Evolutionary conservation across 306 rosid genomes (phyloP), one percentile per base, ranked within the genome.

Genomic region (Macrotyloma uniflorum): DNA sequence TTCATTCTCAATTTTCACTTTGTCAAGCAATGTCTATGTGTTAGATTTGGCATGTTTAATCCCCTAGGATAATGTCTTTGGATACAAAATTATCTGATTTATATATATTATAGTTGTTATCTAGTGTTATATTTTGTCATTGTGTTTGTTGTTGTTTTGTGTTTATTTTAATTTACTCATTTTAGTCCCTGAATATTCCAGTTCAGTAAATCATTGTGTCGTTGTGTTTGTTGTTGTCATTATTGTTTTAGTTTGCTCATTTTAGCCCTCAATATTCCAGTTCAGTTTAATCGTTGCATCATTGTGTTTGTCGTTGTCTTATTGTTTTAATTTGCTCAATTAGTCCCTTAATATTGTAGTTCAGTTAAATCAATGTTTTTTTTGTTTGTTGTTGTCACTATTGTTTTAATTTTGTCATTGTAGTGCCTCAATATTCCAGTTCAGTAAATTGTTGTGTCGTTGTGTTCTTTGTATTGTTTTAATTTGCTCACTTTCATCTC

Each of bases 1-100:
- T 40, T 72, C 10, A 23, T 71, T 55, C 4, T 63, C 33, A 38
- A 72, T 62, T 38, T 45, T 64, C 11, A 36, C 82, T 64, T 7
- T 57, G 36, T 32, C 65, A 43, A 66, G 43, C 51, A 20, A 19
- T 54, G 70, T 32, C 65, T 18, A 59, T 38, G 3, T 12, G 22
- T 38, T 53, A 28, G 42, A 15, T 23, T 53, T 30, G 50, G 26
- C 70, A 6, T 66, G 33, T n/a, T 15, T 36, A 40, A 38, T 51
- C 5, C 79, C 59, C 3, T 47, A 22, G 22, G 80, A 16, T 50
- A 50, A 35, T 36, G 43, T 8, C 36, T 76, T n/a, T 23, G 49
- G 8, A 30, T 75, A 11, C 35, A 30, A 18, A 28, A 1, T 61
- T 73, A 59, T 58, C 26, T 40, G 15, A 5, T 24, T 24, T 71